A percentile compares a stretch with the other conserved stretches of the same genome.
Conservation (phyloP, 2,329 filamentous ascomycete species). For the Clonostachys solani region DNA sequence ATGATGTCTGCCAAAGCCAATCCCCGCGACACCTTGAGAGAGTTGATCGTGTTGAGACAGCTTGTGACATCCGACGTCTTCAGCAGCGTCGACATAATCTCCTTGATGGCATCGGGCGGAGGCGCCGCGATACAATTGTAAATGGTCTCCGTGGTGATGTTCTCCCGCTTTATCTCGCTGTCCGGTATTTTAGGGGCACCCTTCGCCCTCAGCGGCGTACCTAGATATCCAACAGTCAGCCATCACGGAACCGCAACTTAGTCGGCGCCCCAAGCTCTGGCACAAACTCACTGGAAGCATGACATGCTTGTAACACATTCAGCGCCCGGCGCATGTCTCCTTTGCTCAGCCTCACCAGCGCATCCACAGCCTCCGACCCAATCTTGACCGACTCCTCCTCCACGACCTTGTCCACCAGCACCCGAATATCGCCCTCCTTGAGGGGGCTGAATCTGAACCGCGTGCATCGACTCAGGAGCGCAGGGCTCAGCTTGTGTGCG, state of each 20-base stretch:
- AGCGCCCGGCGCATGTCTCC: constrained; percentile 94
- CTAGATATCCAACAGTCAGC: constrained; percentile 24
- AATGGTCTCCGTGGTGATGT: constrained; percentile 84
- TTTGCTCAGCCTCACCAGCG: constrained; percentile 81
- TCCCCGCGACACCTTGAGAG: constrained; percentile 79
- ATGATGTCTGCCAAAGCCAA: constrained; percentile 92
- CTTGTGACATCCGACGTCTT: constrained; percentile 83
- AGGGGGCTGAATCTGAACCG: constrained; percentile 92
- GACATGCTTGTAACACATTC: constrained; percentile 94
- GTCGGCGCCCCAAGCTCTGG: background rate
- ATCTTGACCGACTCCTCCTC: constrained; percentile 85
- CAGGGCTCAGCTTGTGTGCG: constrained; percentile 93
- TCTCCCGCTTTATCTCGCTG: constrained; percentile 68
- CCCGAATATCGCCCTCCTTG: constrained; percentile 81
- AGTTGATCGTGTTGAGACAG: constrained; percentile 83
- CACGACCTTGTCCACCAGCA: constrained; percentile 84
- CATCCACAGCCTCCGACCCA: constrained; percentile 72
- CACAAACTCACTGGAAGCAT: constrained; percentile 71
- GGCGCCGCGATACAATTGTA: constrained; percentile 97
- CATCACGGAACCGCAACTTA: too few relatives aligned
- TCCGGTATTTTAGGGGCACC: constrained; percentile 56
- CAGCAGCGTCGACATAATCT: constrained; percentile 80
- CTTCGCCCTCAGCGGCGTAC: constrained; percentile 62
- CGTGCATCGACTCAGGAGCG: constrained; percentile 88
- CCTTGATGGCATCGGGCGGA: constrained; percentile 80